A percentile compares a stretch with the other conserved stretches of the same genome.
Evolutionary conservation across 2,329 filamentous ascomycete species (phyloP).

Genomic region (Apiospora sp.): DNA sequence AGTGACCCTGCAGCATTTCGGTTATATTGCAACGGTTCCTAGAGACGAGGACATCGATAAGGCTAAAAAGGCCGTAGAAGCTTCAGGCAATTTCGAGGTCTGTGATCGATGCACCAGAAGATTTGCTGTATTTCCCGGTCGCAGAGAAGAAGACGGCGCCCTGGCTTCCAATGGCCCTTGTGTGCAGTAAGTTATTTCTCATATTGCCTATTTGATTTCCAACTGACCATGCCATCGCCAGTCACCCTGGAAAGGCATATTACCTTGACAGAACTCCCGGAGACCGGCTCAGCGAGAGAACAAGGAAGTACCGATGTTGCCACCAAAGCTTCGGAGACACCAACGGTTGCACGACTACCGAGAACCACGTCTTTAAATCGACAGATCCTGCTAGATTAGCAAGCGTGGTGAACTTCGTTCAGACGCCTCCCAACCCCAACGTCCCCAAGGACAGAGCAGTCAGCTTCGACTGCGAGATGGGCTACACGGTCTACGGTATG

Average conservation of each 20-base stretch:
- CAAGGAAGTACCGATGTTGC: constrained; percentile 79
- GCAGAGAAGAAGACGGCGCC: constrained; percentile 77
- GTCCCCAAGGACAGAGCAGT: constrained; percentile 68
- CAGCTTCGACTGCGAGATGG: constrained; percentile 97
- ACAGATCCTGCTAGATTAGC: constrained; percentile 79
- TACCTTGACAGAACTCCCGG: constrained; percentile 65
- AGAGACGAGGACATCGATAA: constrained; percentile 70
- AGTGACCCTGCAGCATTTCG: constrained; percentile 68
- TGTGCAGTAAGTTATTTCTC: constrained; percentile 59
- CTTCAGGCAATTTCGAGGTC: constrained; percentile 80
- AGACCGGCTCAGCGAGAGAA: constrained; percentile 61
- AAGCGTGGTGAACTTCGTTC: constrained; percentile 77
- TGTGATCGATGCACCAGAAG: constrained; percentile 87
- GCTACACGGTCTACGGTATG: constrained; percentile 86
- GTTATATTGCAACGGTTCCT: constrained; percentile 78
- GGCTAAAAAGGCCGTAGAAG: constrained; percentile 69
- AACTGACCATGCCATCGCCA: neutral
- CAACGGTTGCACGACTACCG: constrained; percentile 73
- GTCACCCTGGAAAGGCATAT: constrained; percentile 77
- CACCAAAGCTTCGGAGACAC: constrained; percentile 76
- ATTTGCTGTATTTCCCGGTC: constrained; percentile 91
- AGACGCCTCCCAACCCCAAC: constrained; percentile 73
- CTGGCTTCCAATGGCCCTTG: constrained; percentile 81
- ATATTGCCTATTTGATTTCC: too few relatives aligned
- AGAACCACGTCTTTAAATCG: constrained; percentile 88